Evolutionary conservation across 2,329 filamentous ascomycete species (phyloP).

Genomic region (Botrytis paeoniae): DNA sequence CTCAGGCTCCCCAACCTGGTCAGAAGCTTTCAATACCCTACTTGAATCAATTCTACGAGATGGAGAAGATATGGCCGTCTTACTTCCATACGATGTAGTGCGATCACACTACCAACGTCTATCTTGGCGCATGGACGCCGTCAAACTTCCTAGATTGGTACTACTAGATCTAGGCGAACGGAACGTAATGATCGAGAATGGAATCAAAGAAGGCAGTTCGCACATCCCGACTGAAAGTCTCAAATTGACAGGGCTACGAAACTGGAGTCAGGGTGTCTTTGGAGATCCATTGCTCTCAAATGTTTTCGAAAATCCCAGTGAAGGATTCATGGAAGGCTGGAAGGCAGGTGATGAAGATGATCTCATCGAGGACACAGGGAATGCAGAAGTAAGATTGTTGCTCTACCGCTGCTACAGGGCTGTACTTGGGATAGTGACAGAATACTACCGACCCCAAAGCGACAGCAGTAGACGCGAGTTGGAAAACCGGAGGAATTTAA

Average conservation of each 20-base stretch:
- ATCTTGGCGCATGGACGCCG: constrained; percentile 49
- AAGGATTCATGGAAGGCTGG: constrained; percentile 49
- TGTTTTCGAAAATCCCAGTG: constrained; percentile 46
- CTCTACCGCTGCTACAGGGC: constrained; percentile 59
- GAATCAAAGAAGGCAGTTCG: constrained; percentile 19
- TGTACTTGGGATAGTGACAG: constrained; percentile 49
- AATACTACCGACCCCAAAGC: constrained; percentile 52
- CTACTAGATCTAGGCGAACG: constrained; percentile 51
- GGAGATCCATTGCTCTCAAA: constrained; percentile 56
- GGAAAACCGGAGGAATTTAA: constrained; percentile 50
- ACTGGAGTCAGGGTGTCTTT: constrained; percentile 59
- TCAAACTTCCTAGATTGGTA: constrained; percentile 52
- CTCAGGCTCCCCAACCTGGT: constrained; percentile 47
- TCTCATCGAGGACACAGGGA: constrained; percentile 45
- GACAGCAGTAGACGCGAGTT: constrained; percentile 52
- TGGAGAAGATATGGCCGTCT: constrained; percentile 57
- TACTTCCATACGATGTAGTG: constrained; percentile 55
- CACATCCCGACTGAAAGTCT: constrained; percentile 18
- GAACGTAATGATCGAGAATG: constrained; percentile 47
- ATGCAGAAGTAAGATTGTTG: constrained; percentile 47
- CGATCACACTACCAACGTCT: constrained; percentile 52
- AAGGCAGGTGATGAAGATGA: constrained; percentile 29
- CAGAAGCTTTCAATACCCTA: constrained; percentile 53
- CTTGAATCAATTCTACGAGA: constrained; percentile 57
- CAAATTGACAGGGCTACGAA: constrained; percentile 50